Conservation (phyloP, 2,329 filamentous ascomycete species). For the Aureobasidium zeae region DNA sequence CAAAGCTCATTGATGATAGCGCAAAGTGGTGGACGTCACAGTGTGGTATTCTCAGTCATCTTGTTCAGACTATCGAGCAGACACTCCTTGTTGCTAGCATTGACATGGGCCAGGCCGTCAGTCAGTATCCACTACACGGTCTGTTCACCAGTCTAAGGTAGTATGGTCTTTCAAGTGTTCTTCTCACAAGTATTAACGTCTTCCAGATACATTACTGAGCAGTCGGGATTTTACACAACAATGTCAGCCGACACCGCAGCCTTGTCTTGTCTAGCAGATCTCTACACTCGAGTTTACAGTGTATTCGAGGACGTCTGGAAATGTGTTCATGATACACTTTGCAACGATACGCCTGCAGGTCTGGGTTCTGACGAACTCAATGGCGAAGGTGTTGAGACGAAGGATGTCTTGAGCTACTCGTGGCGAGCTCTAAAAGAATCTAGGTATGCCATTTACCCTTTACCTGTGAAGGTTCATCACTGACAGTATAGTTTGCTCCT, state of each 20-base stretch:
- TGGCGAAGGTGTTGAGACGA: constrained; percentile 68
- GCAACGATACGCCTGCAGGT: constrained; percentile 90
- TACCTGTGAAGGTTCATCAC: background rate
- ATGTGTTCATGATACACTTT: constrained; percentile 67
- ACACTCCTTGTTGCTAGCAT: constrained; percentile 55
- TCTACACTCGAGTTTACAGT: constrained; percentile 17
- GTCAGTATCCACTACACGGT: constrained; percentile 38
- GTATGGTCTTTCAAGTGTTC: background rate
- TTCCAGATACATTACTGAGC: constrained; percentile 41
- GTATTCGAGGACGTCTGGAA: constrained; percentile 65
- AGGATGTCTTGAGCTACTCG: constrained; percentile 86
- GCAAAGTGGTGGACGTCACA: constrained; percentile 30
- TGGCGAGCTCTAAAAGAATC: constrained; percentile 94
- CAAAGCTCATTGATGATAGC: background rate
- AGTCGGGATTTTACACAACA: constrained; percentile 18
- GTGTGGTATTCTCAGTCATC: constrained; percentile 44
- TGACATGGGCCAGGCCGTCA: constrained; percentile 55
- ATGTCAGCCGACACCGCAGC: constrained; percentile 4
- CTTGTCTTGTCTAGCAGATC: background rate
- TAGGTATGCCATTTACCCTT: too few relatives aligned
- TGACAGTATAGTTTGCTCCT: constrained; percentile 54
- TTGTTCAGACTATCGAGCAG: constrained; percentile 53
- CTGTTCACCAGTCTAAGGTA: constrained; percentile 28
- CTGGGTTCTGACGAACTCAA: constrained; percentile 70
- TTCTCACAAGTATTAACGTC: background rate